Percentiles rank a stretch among this genome's conserved stretches.
phyloP scores from a whole-genome alignment of 352 stramenopile species.

The Globisporangium perplexum region DNA sequence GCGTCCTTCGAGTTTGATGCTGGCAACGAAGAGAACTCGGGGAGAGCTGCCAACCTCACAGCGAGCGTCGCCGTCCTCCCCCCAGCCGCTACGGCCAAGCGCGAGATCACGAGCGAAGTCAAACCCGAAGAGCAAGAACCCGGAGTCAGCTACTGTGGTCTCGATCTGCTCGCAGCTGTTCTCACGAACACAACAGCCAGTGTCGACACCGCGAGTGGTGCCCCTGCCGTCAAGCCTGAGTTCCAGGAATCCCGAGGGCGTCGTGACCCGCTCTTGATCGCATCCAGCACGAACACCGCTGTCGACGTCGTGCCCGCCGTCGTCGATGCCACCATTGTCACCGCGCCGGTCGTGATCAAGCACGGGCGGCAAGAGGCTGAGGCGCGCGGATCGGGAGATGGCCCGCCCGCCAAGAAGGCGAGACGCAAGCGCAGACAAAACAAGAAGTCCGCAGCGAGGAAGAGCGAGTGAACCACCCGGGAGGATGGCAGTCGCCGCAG shows the following conservation, averaged over 20 bases:
- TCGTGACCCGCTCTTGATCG: not conserved
- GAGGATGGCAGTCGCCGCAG: not conserved
- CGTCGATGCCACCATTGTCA: not conserved
- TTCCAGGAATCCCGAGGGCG: not conserved
- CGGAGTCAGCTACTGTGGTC: not conserved
- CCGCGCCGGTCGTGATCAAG: not conserved
- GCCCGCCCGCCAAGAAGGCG: not conserved
- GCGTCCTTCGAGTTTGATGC: constrained; percentile 33
- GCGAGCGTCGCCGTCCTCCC: not conserved
- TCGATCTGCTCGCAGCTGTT: not conserved
- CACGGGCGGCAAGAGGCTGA: not conserved
- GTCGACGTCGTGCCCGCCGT: not conserved
- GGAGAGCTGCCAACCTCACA: not conserved
- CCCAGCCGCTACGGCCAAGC: not conserved
- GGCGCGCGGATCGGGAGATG: not conserved
- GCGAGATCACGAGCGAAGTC: not conserved
- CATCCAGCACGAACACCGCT: not conserved
- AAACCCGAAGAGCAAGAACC: not conserved
- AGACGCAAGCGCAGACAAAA: not conserved
- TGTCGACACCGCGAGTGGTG: not conserved
- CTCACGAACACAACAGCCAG: too few relatives aligned
- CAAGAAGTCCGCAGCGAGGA: not conserved
- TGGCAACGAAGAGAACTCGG: constrained; percentile 4
- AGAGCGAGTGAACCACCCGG: not conserved
- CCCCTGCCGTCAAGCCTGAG: not conserved